Base-by-base conservation (phyloP, 2,329 filamentous ascomycete species). In the Aureobasidium namibiae region DNA sequence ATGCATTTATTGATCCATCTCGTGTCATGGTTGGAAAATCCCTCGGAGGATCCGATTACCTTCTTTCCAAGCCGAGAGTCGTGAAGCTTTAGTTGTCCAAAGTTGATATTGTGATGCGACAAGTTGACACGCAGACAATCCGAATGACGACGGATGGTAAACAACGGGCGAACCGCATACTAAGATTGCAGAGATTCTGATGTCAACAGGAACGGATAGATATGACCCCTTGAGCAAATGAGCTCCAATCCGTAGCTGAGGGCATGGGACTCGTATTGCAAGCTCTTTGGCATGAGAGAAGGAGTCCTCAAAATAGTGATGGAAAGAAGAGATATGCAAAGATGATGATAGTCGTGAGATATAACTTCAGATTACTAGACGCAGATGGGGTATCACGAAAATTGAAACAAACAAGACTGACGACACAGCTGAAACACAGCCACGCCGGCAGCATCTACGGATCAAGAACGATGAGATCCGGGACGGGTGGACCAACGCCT, bases 401-500 rank as follows among this genome's bases (percentile, higher is more conserved):
- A 26, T 14, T 4, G 23, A 10, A 39, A 46, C n/a, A 42, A 26
- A 42, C 31, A 42, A 10, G 23, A 33, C 1, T 41, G 36, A 53
- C 34, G 49, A 53, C 34, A 33, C 29, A 41, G 49, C n/a, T 39
- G 50, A 44, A 54, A 34, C 46, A 31, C 14, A 36, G 31, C 4
- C 8, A 21, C 29, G n/a, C n/a, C n/a, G 38, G 29, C 16, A 29
- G 14, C 29, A 24, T 33, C 42, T 44, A 58, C 26, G 54, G 54
- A 23, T 58, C 54, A 39, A 58, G 36, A 63, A 87, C 80, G 62
- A 91, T 88, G 66, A 92, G 73, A 72, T 90, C 85, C 21, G 86
- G 85, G 56, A 82, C 74, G 59, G 89, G 83, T n/a, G 86, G 83
- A 1, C 90, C 90, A 56, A 96, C 87, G 0, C 94, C 94, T 62